Evolutionary conservation across 148 eudicot species (phyloP).

Genomic region (Persicaria maculosa): DNA sequence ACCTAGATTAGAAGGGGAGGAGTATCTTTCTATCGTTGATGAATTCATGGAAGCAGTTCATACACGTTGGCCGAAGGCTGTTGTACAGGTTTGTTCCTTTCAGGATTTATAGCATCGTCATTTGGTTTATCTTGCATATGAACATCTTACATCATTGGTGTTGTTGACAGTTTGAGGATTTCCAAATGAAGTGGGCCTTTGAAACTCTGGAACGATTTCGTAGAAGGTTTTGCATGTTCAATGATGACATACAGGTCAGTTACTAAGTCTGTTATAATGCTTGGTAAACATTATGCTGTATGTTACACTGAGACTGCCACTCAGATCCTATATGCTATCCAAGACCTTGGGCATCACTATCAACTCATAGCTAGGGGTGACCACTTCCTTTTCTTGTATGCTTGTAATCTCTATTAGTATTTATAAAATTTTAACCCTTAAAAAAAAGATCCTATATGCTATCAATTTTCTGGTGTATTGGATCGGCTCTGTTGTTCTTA

Average conservation of each 20-base stretch:
- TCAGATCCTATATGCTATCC: neutral
- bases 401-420: no score
- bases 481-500: neutral
- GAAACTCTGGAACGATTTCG: slow-evolving; percentile 89
- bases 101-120: neutral
- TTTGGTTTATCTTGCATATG: slow-evolving; percentile 11
- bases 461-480: slow-evolving; percentile 1
- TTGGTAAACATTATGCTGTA: neutral
- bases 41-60: slow-evolving; percentile 97
- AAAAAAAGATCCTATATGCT: neutral
- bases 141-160: slow-evolving; percentile 12
- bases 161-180: slow-evolving; percentile 84
- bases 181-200: slow-evolving; percentile 99
- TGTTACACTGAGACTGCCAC: slow-evolving; percentile 4
- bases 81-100: slow-evolving; percentile 67
- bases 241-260: slow-evolving; percentile 94
- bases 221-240: slow-evolving; percentile 91
- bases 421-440: no score
- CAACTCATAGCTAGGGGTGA: no score
- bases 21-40: slow-evolving; percentile 76
- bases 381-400: no score
- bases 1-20: slow-evolving; percentile 95
- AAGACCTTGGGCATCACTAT: no score
- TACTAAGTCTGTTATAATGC: neutral
- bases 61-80: slow-evolving; percentile 99